Evolutionary conservation across 345 rosid species (phyloP).

Genomic region (Camelina laxa): DNA sequence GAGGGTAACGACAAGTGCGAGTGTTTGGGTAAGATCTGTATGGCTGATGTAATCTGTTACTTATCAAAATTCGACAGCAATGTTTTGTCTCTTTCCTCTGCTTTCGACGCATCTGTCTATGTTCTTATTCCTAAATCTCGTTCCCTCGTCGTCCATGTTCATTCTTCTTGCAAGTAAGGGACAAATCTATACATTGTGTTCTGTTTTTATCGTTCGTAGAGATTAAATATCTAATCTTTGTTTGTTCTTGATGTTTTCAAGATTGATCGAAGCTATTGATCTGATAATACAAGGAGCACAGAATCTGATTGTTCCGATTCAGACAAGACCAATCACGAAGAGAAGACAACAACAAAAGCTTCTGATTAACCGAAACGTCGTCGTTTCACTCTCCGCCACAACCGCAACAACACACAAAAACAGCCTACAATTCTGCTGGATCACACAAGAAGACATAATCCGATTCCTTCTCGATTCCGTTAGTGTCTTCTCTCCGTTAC

Average conservation of each 20-base stretch:
- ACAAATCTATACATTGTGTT: not conserved
- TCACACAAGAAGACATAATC: slow-evolving; percentile 89
- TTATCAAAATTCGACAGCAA: slow-evolving; percentile 61
- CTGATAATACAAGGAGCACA: slow-evolving; percentile 82
- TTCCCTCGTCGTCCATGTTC: slow-evolving; percentile 60
- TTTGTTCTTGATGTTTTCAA: slow-evolving; percentile 29
- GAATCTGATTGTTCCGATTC: slow-evolving; percentile 80
- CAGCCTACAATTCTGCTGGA: slow-evolving; percentile 84
- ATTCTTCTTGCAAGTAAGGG: slow-evolving; percentile 69
- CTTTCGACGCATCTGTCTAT: slow-evolving; percentile 67
- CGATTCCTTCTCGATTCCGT: slow-evolving; percentile 82
- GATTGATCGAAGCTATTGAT: slow-evolving; percentile 81
- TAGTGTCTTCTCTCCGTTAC: slow-evolving; percentile 74
- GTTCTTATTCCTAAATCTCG: slow-evolving; percentile 58
- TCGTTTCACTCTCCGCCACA: slow-evolving; percentile 41
- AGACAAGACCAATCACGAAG: slow-evolving; percentile 51
- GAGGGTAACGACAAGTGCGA: slow-evolving; percentile 46
- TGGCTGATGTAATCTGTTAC: slow-evolving; percentile 89
- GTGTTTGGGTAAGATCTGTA: slow-evolving; percentile 85
- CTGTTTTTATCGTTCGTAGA: not conserved
- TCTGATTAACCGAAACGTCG: slow-evolving; percentile 44
- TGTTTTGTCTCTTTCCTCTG: slow-evolving; percentile 56
- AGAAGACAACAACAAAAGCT: slow-evolving; percentile 63
- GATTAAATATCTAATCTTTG: slow-evolving; percentile 2
- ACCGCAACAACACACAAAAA: slow-evolving; percentile 44